Base-by-base conservation (phyloP, 306 rosid genomes). In the Prunus salicina region DNA sequence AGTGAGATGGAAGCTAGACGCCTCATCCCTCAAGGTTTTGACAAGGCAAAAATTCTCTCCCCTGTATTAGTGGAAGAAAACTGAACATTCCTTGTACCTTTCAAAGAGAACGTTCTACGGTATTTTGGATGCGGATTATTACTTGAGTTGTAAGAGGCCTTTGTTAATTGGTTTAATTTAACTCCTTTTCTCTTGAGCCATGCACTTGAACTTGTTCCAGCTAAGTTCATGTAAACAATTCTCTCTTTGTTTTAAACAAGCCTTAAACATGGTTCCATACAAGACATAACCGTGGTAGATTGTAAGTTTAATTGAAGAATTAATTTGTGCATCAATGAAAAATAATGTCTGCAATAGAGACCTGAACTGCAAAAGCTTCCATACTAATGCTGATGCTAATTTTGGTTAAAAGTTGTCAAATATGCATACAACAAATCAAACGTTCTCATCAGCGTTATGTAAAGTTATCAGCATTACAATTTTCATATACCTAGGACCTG, bases 391-490 rank as follows among this genome's bases (percentile, higher is more conserved):
- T 61, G 27, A 69, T 20, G 11, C 52, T n/a, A 69, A 22, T 3
- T 32, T 46, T 69, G 70, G 52, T 57, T 34, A 46, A 56, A 34
- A 2, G 11, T 43, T 57, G 49, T 51, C 75, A 58, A 58, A 30
- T 49, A 30, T 7, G 46, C 52, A 16, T 51, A 71, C 64, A 71
- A 71, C 57, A 60, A 53, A 50, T 28, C 4, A 22, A 70, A 15
- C 1, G 11, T 22, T 15, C 11, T 63, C 51, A 69, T 20, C 57
- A 2, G 25, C 63, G 72, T 85, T 90, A 86, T 85, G 83, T 19
- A 85, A 64, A 12, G 41, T 62, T 50, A 89, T 79, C 82, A 89
- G 89, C 45, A 93, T 90, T 8, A 88, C 92, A 76, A 41, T 87
- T 86, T 84, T 82, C 69, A 30, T 72, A 5, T 60, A 45, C n/a